phyloP scores from a whole-genome alignment of 1,284 basidiomycete species.

The Marasmius fiardii region DNA sequence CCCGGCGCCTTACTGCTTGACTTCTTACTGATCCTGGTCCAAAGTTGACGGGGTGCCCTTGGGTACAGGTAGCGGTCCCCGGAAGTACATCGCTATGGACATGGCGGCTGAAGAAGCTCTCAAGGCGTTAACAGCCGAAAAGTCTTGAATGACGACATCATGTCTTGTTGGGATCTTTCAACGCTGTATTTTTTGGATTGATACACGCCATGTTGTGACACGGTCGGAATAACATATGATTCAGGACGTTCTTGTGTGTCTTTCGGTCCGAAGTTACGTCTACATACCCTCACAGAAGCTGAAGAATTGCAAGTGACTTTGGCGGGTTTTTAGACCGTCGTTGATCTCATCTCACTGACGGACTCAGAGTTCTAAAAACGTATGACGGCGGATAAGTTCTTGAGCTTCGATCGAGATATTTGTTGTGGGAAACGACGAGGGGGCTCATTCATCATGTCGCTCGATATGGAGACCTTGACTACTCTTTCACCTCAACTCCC shows the following conservation, averaged over 20 bases:
- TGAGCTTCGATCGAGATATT: no score
- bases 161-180: not conserved
- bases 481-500: slow-evolving; percentile 7
- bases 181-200: not conserved
- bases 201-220: not conserved
- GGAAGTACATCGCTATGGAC: slow-evolving; percentile 52
- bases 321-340: no score
- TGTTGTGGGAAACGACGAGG: no score
- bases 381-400: no score
- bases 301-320: no score
- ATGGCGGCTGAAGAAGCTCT: slow-evolving; percentile 51
- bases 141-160: slow-evolving; percentile 13
- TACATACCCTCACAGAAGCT: no score
- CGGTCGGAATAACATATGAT: not conserved
- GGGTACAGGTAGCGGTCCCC: slow-evolving; percentile 42
- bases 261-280: no score
- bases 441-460: slow-evolving; percentile 18
- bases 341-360: no score
- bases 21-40: not conserved
- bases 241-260: no score
- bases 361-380: no score
- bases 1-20: no score
- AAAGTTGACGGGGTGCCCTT: slow-evolving; percentile 43
- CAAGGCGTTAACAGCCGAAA: slow-evolving; percentile 26
- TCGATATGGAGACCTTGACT: slow-evolving; percentile 13